Evolutionary conservation across 768 basidiomycete genomes (phyloP), one percentile per base, ranked within the genome.

Genomic region (Gyrodon lividus): DNA sequence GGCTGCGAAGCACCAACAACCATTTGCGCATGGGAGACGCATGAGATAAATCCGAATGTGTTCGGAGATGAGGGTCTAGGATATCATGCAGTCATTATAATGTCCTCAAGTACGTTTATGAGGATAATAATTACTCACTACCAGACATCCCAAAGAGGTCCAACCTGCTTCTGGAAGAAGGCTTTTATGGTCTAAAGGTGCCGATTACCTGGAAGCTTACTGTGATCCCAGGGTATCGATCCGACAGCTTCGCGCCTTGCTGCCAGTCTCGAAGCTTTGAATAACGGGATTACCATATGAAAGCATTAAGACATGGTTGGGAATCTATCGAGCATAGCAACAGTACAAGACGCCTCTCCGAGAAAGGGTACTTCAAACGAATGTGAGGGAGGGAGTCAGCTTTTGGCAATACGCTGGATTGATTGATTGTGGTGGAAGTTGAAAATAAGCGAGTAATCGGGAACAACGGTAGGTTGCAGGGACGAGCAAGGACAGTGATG

Each of bases 291-390:
- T 69, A 69, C 63, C 65, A 70, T 70, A 70, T 46, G 62, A 67
- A 68, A 59, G 57, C 59, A 69, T 69, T 70, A 70, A 48, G 60
- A 69, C 67, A 69, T 68, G 64, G 68, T 2, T 46, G 60, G 57
- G 57, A 59, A 59, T 61, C 60, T 68, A 70, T 64, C 57, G 60
- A 70, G 67, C 67, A 69, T 67, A 52, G 55, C 52, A 59, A 69
- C 61, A 66, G 58, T 67, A 67, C 69, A 70, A 48, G 63, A 64
- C 61, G 33, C 50, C 57, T 56, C 62, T 52, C 61, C 62, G 61
- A 56, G 57, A 65, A 59, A 55, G 52, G 48, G 51, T 53, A 56
- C 55, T 52, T 51, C 39, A 62, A 68, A 68, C 40, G 67, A 68
- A 60, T 50, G 67, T 62, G 46, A 43, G 55, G 61, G 55, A 51